Evolutionary conservation across 352 stramenopile genomes (phyloP).

Genomic region (Blastocystis sp.): DNA sequence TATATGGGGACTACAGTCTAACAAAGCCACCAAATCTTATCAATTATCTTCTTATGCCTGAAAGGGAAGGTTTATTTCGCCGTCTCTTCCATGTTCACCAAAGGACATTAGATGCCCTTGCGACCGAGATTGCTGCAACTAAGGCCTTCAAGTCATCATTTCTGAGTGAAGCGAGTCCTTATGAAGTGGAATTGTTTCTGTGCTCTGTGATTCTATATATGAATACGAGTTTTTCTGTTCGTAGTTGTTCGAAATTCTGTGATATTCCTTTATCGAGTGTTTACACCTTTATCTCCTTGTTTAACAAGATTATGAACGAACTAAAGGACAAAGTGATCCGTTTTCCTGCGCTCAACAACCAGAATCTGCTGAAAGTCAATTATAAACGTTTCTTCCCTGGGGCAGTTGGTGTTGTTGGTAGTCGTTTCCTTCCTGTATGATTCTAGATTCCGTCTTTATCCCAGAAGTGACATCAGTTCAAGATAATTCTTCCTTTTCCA

Average conservation of each 20-base stretch:
- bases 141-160: background rate
- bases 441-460: slow-evolving; percentile 36
- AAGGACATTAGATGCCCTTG: background rate
- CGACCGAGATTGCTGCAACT: slow-evolving; percentile 1
- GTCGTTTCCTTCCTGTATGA: background rate
- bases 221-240: slow-evolving; percentile 7
- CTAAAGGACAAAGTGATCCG: slow-evolving; percentile 45
- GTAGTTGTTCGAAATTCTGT: slow-evolving; percentile 24
- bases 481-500: background rate
- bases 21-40: background rate
- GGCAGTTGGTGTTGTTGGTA: slow-evolving; percentile 51
- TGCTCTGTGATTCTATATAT: slow-evolving; percentile 22
- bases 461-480: background rate
- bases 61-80: background rate
- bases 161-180: background rate
- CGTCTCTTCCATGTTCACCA: slow-evolving; percentile 48
- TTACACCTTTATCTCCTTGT: slow-evolving; percentile 25
- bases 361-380: slow-evolving; percentile 45
- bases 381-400: slow-evolving; percentile 48
- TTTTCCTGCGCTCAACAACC: slow-evolving; percentile 10
- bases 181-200: background rate
- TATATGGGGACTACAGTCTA: background rate
- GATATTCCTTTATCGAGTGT: background rate
- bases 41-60: slow-evolving; percentile 2
- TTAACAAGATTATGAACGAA: slow-evolving; percentile 61